Percentiles rank a stretch among this genome's conserved stretches.
Evolutionary conservation across 192 early-diverging fungal species (phyloP).

Genomic region (Anaeromyces robustus): DNA sequence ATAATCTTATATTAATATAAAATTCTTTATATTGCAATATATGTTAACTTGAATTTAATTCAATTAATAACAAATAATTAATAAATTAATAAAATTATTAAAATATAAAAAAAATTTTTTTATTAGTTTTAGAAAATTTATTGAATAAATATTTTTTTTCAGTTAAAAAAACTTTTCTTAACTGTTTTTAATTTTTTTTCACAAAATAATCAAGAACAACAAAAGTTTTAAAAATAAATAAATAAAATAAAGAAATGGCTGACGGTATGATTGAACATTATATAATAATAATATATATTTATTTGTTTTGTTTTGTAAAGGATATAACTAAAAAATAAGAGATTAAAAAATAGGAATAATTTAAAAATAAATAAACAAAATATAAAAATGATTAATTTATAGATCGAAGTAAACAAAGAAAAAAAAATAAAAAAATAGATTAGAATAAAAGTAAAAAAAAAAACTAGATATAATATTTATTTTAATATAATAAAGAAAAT

Average conservation of each 20-base stretch:
- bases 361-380: too few species aligned
- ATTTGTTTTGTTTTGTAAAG: not conserved
- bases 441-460: too few species aligned
- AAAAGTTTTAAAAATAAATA: not conserved
- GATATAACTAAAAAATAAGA: too few species aligned
- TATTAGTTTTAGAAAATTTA: not conserved
- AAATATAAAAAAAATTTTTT: not conserved
- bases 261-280: not conserved
- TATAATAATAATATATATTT: not conserved
- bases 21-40: not conserved
- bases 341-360: too few species aligned
- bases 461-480: too few species aligned
- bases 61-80: constrained; percentile 11
- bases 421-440: too few species aligned
- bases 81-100: not conserved
- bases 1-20: not conserved
- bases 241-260: not conserved
- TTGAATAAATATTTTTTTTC: not conserved
- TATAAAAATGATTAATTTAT: too few species aligned
- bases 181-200: not conserved
- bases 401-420: too few species aligned
- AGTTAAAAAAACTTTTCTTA: not conserved
- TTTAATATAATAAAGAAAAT: too few species aligned
- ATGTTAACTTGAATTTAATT: not conserved
- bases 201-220: not conserved